phyloP scores from a whole-genome alignment of 768 basidiomycete genomes.

The Tulasnella sp. region DNA sequence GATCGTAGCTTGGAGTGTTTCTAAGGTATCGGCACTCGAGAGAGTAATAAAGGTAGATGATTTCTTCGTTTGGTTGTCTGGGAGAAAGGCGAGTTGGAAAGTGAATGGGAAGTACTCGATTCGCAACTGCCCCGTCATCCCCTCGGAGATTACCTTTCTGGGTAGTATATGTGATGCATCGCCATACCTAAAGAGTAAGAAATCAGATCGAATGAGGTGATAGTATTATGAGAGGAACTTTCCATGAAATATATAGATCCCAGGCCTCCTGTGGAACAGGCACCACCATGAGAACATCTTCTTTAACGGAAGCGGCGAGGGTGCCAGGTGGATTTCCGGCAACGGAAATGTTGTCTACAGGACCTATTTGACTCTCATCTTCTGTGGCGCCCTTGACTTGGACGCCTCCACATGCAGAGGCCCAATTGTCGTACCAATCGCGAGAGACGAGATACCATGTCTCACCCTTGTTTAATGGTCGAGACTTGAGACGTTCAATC shows the following conservation, averaged over 20 bases:
- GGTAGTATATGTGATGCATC: constrained; percentile 41
- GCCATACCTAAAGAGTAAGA: constrained; percentile 52
- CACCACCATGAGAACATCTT: constrained; percentile 31
- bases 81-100: no score
- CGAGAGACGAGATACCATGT: constrained; percentile 67
- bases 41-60: no score
- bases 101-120: constrained; percentile 64
- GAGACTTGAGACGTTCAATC: constrained; percentile 36
- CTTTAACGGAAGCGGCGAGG: constrained; percentile 24
- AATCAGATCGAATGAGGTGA: background rate
- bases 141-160: constrained; percentile 53
- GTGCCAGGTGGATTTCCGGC: constrained; percentile 40
- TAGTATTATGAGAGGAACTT: constrained; percentile 23
- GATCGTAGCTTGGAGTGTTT: no score
- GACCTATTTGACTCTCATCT: constrained; percentile 56
- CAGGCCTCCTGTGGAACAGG: constrained; percentile 63
- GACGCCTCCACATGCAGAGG: constrained; percentile 52
- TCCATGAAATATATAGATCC: constrained; percentile 59
- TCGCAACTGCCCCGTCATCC: constrained; percentile 35
- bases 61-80: no score
- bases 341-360: constrained; percentile 62
- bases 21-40: no score
- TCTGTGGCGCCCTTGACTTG: constrained; percentile 22
- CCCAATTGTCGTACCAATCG: constrained; percentile 65
- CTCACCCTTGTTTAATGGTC: constrained; percentile 48